phyloP scores from a whole-genome alignment of 140 eudicot species.

The Stevia rebaudiana region DNA sequence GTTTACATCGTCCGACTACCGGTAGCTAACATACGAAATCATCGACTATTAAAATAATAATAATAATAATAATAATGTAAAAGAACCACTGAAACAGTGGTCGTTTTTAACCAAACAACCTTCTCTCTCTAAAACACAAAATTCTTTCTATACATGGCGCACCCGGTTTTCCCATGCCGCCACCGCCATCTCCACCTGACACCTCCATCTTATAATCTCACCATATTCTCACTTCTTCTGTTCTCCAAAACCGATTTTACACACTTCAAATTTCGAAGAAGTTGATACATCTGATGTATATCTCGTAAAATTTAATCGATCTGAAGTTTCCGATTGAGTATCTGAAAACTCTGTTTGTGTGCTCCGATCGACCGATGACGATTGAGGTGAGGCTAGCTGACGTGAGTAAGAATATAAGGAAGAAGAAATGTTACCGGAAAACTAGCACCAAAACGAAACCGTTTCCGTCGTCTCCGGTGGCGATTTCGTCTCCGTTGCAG shows the following conservation, averaged over 20 bases:
- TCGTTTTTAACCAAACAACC: constrained; percentile 28
- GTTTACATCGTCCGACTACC: too few species aligned
- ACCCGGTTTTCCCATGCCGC: constrained; percentile 37
- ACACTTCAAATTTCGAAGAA: not conserved
- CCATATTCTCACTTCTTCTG: not conserved
- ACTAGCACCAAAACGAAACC: constrained; percentile 13
- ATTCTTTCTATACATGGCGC: constrained; percentile 29
- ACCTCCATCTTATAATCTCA: not conserved
- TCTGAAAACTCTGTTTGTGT: not conserved
- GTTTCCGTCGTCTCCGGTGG: constrained; percentile 10
- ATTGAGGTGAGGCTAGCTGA: constrained; percentile 33
- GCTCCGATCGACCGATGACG: constrained; percentile 22
- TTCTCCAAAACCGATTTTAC: not conserved
- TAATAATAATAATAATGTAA: too few species aligned
- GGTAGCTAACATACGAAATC: too few species aligned
- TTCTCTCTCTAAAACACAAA: constrained; percentile 17
- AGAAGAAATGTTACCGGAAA: constrained; percentile 38
- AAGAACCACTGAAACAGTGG: constrained; percentile 35
- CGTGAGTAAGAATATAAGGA: constrained; percentile 36
- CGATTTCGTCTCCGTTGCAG: constrained; percentile 40
- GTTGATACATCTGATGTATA: not conserved
- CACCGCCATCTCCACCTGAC: not conserved
- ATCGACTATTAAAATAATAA: too few species aligned
- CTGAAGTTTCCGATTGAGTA: constrained; percentile 13
- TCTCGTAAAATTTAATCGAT: constrained; percentile 1